Base-by-base conservation (phyloP, 208 protist genomes). In the Leishmania turanica region DNA sequence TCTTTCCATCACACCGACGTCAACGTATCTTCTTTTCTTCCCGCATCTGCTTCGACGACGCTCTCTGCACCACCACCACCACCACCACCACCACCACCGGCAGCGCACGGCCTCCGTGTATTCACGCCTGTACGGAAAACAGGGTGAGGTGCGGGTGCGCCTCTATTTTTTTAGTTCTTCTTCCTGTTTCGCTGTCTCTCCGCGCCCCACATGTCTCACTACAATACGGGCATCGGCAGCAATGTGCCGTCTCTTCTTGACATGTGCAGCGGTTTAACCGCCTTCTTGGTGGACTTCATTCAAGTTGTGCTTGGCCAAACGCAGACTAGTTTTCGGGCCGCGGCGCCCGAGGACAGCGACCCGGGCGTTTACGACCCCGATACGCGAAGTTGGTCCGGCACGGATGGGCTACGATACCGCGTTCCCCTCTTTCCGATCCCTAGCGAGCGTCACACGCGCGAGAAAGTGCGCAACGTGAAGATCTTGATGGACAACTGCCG, bases 401-500 rank as follows among this genome's bases (percentile, higher is more conserved):
- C 88, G 1, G 93, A 90, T 1, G 95, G 95, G 5, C 79, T 98
- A 62, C 82, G 82, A 17, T 98, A 98, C 84, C 93, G 93, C 45
- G 92, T 98, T 13, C 90, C 92, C 8, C 88, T 98, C 40, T 91
- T 86, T 65, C 80, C 91, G 64, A 93, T 96, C 27, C 95, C 95
- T 8, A 97, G 95, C 79, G 96, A 97, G 78, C 87, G 93, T 17
- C 93, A 96, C 79, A 90, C 92, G 3, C 91, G 92, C 53, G 91
- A 95, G 62, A 96, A 95, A 75, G 80, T 87, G 21, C 91, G 92
- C n/a, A 97, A 97, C 77, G 92, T 97, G 40, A 94, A 96, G 78
- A 88, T 98, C 45, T 83, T 98, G 13, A 96, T 98, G 92, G 92
- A 98, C 84, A 98, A 97, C 84, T 96, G 93, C 81, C 89, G 94